Conservation (phyloP, 2,329 filamentous ascomycete species). For the Trichoderma cornu-damae region DNA sequence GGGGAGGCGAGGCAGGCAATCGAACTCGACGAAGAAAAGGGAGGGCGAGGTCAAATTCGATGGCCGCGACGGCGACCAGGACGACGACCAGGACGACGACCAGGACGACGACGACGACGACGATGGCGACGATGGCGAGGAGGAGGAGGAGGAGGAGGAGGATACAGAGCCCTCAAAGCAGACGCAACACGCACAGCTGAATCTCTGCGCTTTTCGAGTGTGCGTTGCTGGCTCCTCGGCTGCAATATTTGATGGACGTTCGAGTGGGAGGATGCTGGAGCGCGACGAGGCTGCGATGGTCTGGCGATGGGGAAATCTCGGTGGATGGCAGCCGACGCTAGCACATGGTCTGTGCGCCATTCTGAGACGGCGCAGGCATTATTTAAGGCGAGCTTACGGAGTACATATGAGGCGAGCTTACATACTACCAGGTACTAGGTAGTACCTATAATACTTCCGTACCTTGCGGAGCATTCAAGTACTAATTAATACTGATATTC, state of each 20-base stretch:
- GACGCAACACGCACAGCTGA: slow-evolving; percentile 11
- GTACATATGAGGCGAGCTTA: too few relatives aligned
- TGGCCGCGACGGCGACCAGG: too few relatives aligned
- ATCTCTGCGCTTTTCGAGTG: slow-evolving; percentile 14
- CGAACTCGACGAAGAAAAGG: neutral
- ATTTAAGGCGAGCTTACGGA: slow-evolving; percentile 5
- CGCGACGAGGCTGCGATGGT: slow-evolving; percentile 20
- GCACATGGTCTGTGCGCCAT: slow-evolving; percentile 9
- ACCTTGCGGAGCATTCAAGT: too few relatives aligned
- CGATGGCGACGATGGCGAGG: neutral
- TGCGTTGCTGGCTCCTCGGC: slow-evolving; percentile 19
- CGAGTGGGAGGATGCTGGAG: slow-evolving; percentile 1
- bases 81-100: neutral
- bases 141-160: neutral
- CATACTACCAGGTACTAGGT: too few relatives aligned
- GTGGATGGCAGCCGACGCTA: slow-evolving; percentile 10
- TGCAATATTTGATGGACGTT: neutral
- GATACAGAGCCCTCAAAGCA: slow-evolving; percentile 5
- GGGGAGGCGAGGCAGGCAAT: neutral
- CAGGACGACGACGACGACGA: neutral
- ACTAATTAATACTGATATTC: too few relatives aligned
- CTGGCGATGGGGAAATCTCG: slow-evolving; percentile 14
- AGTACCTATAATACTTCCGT: too few relatives aligned
- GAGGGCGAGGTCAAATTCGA: neutral
- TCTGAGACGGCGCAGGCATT: neutral